These are phyloP conservation scores for Starmerella apicola DNA, from an alignment of 805 yeast genomes.

Conservation along the genomic window DNA sequence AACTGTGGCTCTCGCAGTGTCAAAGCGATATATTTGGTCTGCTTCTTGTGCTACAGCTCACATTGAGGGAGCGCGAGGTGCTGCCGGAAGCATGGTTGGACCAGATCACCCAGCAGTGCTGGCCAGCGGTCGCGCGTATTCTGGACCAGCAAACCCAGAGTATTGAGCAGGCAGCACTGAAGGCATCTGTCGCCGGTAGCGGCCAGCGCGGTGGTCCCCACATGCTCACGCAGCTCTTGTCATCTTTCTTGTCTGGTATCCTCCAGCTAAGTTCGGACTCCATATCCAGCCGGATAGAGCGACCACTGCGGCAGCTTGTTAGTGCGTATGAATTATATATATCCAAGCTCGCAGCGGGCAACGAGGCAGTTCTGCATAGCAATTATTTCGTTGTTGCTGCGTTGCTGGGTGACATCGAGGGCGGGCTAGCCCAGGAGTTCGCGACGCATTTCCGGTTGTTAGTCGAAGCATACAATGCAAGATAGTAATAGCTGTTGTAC, in stretches of 20 bases:
- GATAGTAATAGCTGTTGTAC: no score
- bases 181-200: slow-evolving; percentile 20
- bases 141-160: slow-evolving; percentile 69
- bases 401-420: slow-evolving; percentile 37
- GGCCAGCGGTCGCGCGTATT: slow-evolving; percentile 77
- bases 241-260: slow-evolving; percentile 58
- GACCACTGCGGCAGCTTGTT: slow-evolving; percentile 54
- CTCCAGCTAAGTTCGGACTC: slow-evolving; percentile 38
- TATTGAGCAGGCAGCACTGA: slow-evolving; percentile 41
- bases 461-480: slow-evolving; percentile 36
- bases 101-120: slow-evolving; percentile 50
- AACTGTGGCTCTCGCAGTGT: slow-evolving; percentile 11
- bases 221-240: slow-evolving; percentile 65
- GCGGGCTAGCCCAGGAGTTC: slow-evolving; percentile 33
- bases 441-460: slow-evolving; percentile 35
- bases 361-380: slow-evolving; percentile 61
- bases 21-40: slow-evolving; percentile 60
- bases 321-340: slow-evolving; percentile 69
- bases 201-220: slow-evolving; percentile 32
- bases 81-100: slow-evolving; percentile 25
- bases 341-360: slow-evolving; percentile 33
- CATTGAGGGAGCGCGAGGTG: slow-evolving; percentile 52
- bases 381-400: slow-evolving; percentile 55
- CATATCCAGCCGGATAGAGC: slow-evolving; percentile 55
- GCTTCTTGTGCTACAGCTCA: slow-evolving; percentile 57